These are phyloP conservation scores for Anthracocystis walkeri DNA, from an alignment of 1,284 basidiomycete genomes.

Conservation along the genomic window DNA sequence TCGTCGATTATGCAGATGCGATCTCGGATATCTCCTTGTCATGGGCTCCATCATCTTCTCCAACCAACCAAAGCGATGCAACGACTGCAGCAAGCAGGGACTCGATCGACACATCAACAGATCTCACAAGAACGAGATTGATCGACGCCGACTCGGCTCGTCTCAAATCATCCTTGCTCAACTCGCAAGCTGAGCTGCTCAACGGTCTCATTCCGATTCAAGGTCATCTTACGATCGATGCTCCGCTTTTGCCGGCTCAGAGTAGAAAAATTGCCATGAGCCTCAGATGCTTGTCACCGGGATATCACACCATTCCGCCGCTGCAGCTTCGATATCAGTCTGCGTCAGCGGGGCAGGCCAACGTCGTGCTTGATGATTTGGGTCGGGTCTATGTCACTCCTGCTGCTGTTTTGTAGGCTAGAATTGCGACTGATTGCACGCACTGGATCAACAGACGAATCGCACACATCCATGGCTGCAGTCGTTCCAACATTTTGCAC, in stretches of 20 bases:
- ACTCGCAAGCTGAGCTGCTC: conserved; percentile 13
- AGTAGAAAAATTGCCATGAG: conserved; percentile 13
- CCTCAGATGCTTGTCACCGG: conserved; percentile 28
- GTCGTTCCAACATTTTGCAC: too few species aligned
- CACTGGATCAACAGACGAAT: neutral
- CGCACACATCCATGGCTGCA: neutral
- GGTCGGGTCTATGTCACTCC: conserved; percentile 25
- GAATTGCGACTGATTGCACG: neutral
- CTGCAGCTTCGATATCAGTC: conserved; percentile 12
- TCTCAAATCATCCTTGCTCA: conserved; percentile 11
- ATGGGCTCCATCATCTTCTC: neutral
- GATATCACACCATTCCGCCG: conserved; percentile 20
- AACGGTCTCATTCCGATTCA: conserved; percentile 24
- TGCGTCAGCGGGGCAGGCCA: neutral
- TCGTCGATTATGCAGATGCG: neutral
- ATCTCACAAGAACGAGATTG: conserved; percentile 5
- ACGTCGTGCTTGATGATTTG: conserved; percentile 16
- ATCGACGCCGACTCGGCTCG: conserved; percentile 31
- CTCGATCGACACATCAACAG: conserved; percentile 11
- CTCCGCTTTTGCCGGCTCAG: conserved; percentile 8
- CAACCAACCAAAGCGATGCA: neutral
- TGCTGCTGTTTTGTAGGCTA: conserved; percentile 24
- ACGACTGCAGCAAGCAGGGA: conserved; percentile 10
- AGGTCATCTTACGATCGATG: conserved; percentile 6
- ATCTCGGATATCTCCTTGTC: conserved; percentile 20